Base-by-base conservation (phyloP, 139 green algal genomes). In the Picochlorum costavermella region DNA sequence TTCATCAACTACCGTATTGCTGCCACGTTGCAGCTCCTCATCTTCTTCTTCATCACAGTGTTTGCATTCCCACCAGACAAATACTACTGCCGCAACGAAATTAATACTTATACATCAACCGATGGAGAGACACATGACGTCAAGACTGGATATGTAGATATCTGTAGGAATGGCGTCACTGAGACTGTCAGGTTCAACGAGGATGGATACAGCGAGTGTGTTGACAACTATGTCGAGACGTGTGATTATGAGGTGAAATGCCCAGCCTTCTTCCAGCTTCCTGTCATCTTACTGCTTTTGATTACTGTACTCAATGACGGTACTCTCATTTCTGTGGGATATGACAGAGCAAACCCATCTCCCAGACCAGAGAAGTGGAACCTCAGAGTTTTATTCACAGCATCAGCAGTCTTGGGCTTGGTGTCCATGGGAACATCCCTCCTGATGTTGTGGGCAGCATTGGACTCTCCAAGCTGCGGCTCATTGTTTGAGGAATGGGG, bases 271-370 rank as follows among this genome's bases (percentile, higher is more conserved):
- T 95, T 94, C 72, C 73, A 82, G 65, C 81, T 95, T 58, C 87
- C 87, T 17, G 87, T 95, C 56, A 75, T 95, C 26, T 81, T 89
- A 74, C 81, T 95, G 14, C 87, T 95, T 61, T 77, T 92, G 50
- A 95, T 95, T 85, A 95, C 87, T 4, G 68, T 94, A 56, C 82
- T 95, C n/a, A 95, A 95, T 70, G 87, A 95, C 68, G 87, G 87
- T 64, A 89, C 83, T 6, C 77, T 92, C 46, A 94, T 94, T 77
- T 86, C 83, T 13, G 79, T 95, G 37, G 87, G 78, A 50, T 95
- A 95, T 71, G 87, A 95, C 74, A 65, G 84, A 49, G 87, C 93
- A 13, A 74, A 77, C 28, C 76, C 86, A 40, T 85, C 75, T 14
- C 59, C 82, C 48, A 71, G 78, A 50, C 86, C 87, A 16, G 87